Conservation (phyloP, 2,329 filamentous ascomycete genomes). For the Alternaria triticimaculans region DNA sequence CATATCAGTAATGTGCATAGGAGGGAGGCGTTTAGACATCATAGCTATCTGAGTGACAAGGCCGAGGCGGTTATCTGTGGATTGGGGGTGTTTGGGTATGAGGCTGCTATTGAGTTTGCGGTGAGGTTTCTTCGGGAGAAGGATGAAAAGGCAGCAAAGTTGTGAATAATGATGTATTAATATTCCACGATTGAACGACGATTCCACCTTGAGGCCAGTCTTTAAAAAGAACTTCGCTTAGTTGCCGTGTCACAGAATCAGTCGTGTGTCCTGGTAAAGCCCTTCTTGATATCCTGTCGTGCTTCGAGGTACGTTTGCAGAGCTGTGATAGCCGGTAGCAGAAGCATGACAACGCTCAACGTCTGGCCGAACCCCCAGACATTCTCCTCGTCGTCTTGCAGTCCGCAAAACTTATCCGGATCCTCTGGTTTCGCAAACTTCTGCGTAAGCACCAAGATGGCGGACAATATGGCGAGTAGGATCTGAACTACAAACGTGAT, state of each 20-base stretch:
- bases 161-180: too few species aligned
- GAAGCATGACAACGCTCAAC: conserved; percentile 38
- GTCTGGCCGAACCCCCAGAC: conserved; percentile 42
- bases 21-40: conserved; percentile 70
- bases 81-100: conserved; percentile 59
- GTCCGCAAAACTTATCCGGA: conserved; percentile 24
- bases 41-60: conserved; percentile 78
- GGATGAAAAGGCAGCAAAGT: not conserved
- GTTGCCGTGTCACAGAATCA: too few species aligned
- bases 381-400: conserved; percentile 35
- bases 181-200: too few species aligned
- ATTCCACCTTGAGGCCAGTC: too few species aligned
- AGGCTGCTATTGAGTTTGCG: conserved; percentile 54
- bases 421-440: conserved; percentile 36
- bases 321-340: conserved; percentile 35
- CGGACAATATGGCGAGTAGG: conserved; percentile 29
- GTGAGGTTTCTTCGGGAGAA: conserved; percentile 34
- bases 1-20: conserved; percentile 78
- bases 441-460: conserved; percentile 33
- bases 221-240: too few species aligned
- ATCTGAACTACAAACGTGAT: conserved; percentile 38
- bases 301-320: conserved; percentile 38
- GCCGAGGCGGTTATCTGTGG: conserved; percentile 76
- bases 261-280: not conserved
- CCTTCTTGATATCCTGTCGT: conserved; percentile 28